Base-by-base conservation (phyloP, 495 filamentous ascomycete genomes). In the Xylaria nigripes region DNA sequence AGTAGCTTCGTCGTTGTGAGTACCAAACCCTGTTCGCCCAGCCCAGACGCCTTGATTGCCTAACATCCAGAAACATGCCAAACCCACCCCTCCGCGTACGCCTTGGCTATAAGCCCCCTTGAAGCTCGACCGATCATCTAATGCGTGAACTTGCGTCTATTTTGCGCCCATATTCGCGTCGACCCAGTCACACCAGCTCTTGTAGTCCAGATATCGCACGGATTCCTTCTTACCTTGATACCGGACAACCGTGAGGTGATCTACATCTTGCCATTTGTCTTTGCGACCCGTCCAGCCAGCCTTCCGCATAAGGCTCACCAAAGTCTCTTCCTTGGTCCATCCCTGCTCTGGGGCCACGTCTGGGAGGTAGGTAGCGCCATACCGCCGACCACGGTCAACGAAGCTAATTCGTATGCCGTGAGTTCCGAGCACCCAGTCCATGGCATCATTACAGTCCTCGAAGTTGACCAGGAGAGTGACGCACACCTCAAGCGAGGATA, bases 271-370 rank as follows among this genome's bases (percentile, higher is more conserved):
- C 93, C 91, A 96, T 65, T 80, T 71, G 58, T 83, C 75, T 70
- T 72, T 79, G 56, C 73, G 68, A 3, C 85, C 82, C 55, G 72
- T 72, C 90, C 89, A 96, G 0, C 91, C 91, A 0, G 90, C 92
- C 75, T 96, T 96, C 50, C 90, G 77, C 89, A 96, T 96, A 61
- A 96, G 68, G 66, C 87, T 92, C 32, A 87, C 77, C 21, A 97
- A 61, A 2, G 90, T 89, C 75, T 96, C 89, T 70, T 96, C 90
- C 68, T 93, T 95, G 13, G 83, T 89, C 93, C 93, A 98, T 19
- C 87, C 89, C 68, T 98, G 93, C 73, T 98, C 93, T 3, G 78
- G 73, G 2, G 92, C 82, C 10, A 97, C 92, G 66, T 96, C 90
- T 0, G 93, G 93, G 15, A 98, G 77, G 62, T 98, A 98, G 0